phyloP scores from a whole-genome alignment of 139 green algal species.

The Tetradesmus obliquus region DNA sequence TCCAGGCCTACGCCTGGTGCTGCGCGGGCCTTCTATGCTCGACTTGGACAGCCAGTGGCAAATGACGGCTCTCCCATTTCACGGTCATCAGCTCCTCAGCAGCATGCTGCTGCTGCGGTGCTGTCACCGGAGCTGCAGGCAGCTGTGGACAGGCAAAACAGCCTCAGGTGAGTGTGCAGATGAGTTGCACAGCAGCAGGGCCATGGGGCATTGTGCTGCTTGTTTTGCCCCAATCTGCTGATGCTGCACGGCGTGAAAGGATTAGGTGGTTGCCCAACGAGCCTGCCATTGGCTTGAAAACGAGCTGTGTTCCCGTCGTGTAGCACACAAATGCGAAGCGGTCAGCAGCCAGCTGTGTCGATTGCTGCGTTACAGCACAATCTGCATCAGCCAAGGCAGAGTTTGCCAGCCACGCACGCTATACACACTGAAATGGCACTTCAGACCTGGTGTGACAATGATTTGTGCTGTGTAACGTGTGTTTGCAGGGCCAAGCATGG shows the following conservation, averaged over 20 bases:
- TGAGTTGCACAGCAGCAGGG: neutral
- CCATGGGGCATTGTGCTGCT: neutral
- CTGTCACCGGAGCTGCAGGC: constrained; percentile 21
- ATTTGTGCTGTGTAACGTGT: neutral
- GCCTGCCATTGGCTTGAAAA: too few relatives aligned
- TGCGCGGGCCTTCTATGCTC: neutral
- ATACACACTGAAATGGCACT: too few relatives aligned
- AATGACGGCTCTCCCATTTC: constrained; percentile 14
- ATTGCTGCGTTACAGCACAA: too few relatives aligned
- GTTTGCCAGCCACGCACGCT: too few relatives aligned
- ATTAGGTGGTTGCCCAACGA: too few relatives aligned
- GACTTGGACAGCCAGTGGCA: neutral
- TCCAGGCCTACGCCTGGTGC: neutral
- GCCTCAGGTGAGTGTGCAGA: neutral
- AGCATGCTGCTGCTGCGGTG: constrained; percentile 2
- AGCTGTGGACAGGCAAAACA: constrained; percentile 15
- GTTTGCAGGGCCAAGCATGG: constrained; percentile 38
- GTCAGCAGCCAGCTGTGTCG: too few relatives aligned
- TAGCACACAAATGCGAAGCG: too few relatives aligned
- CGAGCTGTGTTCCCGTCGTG: too few relatives aligned
- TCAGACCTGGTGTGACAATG: too few relatives aligned
- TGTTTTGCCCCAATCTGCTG: neutral
- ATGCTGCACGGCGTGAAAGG: too few relatives aligned
- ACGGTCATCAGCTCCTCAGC: neutral
- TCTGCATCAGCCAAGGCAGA: too few relatives aligned